Evolutionary conservation across 202 grass and related monocot genomes (phyloP), one percentile per base, ranked within the genome.

Genomic region (Eragrostis tef): DNA sequence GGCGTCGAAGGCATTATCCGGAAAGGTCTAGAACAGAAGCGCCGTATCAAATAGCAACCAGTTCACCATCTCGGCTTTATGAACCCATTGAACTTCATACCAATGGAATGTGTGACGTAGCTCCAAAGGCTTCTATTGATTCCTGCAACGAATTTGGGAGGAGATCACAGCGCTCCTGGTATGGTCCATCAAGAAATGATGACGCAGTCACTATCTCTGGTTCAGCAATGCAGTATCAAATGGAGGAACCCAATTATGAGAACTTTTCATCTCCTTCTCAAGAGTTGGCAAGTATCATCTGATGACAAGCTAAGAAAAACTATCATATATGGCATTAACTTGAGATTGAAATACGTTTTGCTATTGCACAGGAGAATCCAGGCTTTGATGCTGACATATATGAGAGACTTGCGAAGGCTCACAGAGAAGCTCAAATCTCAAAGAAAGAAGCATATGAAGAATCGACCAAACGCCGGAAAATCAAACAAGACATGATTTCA

Each of bases 361-460:
- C 36, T 74, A 12, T 58, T 54, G 42, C 78, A 21, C 81, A 98
- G 95, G 95, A 88, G 65, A 82, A 78, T 13, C 11, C 57, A 47
- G 82, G 82, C 11, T 70, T 52, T 50, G 82, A 94, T 82, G 75
- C 44, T 60, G 73, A 84, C 56, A 71, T 91, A 71, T 93, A 93
- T 51, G 19, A 68, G 54, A 94, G 87, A 77, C 87, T 89, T 43
- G 59, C 89, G 68, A 82, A 94, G 49, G 64, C 77, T 79, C 63
- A 89, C 34, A 69, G 29, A 43, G 94, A 98, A 89, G 73, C 65
- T 71, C 88, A 98, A 81, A 56, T 62, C n/a, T 80, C 68, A 25
- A 94, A 91, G 71, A 89, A 76, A 67, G 92, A 94, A 81, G 81
- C 85, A 70, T 94, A 89, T 2, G 90, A 91, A 89, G 92, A 94